Evolutionary conservation across 75 land plant species (phyloP).

Genomic region (Selaginella moellendorffii): DNA sequence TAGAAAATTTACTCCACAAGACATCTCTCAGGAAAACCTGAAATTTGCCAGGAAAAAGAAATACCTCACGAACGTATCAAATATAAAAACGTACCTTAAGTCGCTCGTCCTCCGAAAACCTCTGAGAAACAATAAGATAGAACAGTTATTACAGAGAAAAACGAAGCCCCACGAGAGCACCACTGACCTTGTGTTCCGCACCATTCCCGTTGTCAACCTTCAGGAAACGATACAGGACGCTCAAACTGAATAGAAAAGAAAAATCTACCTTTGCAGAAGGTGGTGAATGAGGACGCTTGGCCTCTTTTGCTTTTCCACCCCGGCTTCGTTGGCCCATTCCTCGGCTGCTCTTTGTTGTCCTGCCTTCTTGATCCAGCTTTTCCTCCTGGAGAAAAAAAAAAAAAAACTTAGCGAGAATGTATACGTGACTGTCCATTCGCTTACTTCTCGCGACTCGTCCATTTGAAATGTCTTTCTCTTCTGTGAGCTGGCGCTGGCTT

Average conservation of each 20-base stretch:
- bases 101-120: not conserved
- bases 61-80: not conserved
- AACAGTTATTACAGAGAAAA: not conserved
- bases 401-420: not conserved
- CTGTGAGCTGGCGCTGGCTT: conserved; percentile 43
- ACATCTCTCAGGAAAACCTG: not conserved
- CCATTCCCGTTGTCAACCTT: conserved; percentile 11
- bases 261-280: conserved; percentile 17
- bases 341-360: not conserved
- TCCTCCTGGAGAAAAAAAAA: not conserved
- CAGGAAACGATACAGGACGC: not conserved
- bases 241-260: not conserved
- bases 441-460: not conserved
- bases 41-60: not conserved
- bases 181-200: not conserved
- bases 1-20: not conserved
- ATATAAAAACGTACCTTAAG: not conserved
- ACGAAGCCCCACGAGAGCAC: not conserved
- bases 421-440: not conserved
- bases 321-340: not conserved
- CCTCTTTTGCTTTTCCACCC: not conserved
- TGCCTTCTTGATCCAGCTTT: not conserved
- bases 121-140: not conserved
- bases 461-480: conserved; percentile 29
- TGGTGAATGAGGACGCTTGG: conserved; percentile 8